phyloP scores from a whole-genome alignment of 129 eudicot species.

The Flaveria robusta region DNA sequence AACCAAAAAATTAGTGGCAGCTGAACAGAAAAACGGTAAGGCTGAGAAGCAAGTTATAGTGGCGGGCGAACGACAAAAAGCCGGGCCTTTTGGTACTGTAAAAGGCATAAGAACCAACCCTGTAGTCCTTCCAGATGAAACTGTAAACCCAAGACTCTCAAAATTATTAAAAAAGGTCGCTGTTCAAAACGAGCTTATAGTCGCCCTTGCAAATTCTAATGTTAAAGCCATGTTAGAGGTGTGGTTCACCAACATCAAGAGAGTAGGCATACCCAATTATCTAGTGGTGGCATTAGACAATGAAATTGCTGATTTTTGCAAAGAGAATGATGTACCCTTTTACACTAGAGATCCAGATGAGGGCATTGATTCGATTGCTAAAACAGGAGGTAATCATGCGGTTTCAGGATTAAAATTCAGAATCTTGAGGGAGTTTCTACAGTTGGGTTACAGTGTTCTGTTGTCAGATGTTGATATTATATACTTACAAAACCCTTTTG shows the following conservation, averaged over 20 bases:
- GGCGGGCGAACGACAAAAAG: conserved; percentile 51
- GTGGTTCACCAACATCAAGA: conserved; percentile 57
- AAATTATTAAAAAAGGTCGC: conserved; percentile 58
- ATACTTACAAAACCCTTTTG: conserved; percentile 73
- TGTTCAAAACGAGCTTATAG: conserved; percentile 64
- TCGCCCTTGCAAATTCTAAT: conserved; percentile 72
- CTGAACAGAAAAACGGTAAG: conserved; percentile 59
- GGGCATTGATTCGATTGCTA: conserved; percentile 52
- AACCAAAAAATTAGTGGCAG: conserved; percentile 45
- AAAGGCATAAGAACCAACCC: conserved; percentile 74
- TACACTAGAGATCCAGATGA: conserved; percentile 72
- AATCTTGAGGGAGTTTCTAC: conserved; percentile 77
- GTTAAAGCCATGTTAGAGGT: conserved; percentile 67
- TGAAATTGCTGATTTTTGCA: conserved; percentile 51
- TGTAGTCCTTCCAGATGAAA: conserved; percentile 56
- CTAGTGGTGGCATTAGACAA: conserved; percentile 77
- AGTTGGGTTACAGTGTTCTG: conserved; percentile 70
- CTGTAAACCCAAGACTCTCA: conserved; percentile 67
- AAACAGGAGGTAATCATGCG: conserved; percentile 61
- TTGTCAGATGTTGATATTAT: conserved; percentile 79
- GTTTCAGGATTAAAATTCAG: conserved; percentile 74
- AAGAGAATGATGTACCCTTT: conserved; percentile 59
- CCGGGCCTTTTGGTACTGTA: conserved; percentile 76
- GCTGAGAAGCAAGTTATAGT: conserved; percentile 50
- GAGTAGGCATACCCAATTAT: conserved; percentile 58